phyloP scores from a whole-genome alignment of 208 protist species.

The Vickermania spadyakhi region DNA sequence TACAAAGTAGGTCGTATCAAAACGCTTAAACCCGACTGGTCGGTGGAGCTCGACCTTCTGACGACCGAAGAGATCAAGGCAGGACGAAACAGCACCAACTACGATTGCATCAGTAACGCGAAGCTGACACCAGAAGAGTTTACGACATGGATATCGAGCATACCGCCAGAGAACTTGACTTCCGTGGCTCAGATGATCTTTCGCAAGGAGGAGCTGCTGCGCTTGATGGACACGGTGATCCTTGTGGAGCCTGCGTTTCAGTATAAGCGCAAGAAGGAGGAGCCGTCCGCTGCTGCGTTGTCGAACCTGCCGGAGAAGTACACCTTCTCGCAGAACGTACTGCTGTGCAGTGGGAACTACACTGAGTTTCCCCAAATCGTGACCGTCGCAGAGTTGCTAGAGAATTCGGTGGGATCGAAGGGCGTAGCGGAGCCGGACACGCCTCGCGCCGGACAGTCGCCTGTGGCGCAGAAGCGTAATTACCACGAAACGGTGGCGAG shows the following conservation, averaged over 20 bases:
- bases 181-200: slow-evolving; percentile 47
- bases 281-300: slow-evolving; percentile 4
- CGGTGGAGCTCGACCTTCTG: slow-evolving; percentile 81
- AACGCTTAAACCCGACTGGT: slow-evolving; percentile 84
- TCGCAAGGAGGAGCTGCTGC: slow-evolving; percentile 75
- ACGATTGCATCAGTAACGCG: slow-evolving; percentile 90
- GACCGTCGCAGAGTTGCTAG: slow-evolving; percentile 81
- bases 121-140: slow-evolving; percentile 70
- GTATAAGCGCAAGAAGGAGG: slow-evolving; percentile 54
- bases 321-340: slow-evolving; percentile 84
- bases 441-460: slow-evolving; percentile 52
- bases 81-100: slow-evolving; percentile 82
- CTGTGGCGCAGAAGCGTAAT: slow-evolving; percentile 7
- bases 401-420: slow-evolving; percentile 70
- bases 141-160: slow-evolving; percentile 53
- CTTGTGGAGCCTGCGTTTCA: slow-evolving; percentile 76
- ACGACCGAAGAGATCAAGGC: slow-evolving; percentile 73
- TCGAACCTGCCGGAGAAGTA: slow-evolving; percentile 59
- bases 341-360: slow-evolving; percentile 80
- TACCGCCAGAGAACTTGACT: slow-evolving; percentile 47
- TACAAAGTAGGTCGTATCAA: slow-evolving; percentile 90
- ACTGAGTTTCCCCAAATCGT: slow-evolving; percentile 71
- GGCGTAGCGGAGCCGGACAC: slow-evolving; percentile 82
- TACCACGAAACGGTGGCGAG: slow-evolving; percentile 73
- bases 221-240: slow-evolving; percentile 71